Percentiles rank a stretch among this genome's conserved stretches.
Evolutionary conservation across 2,329 filamentous ascomycete genomes (phyloP).

Genomic region (Aspergillus texensis): DNA sequence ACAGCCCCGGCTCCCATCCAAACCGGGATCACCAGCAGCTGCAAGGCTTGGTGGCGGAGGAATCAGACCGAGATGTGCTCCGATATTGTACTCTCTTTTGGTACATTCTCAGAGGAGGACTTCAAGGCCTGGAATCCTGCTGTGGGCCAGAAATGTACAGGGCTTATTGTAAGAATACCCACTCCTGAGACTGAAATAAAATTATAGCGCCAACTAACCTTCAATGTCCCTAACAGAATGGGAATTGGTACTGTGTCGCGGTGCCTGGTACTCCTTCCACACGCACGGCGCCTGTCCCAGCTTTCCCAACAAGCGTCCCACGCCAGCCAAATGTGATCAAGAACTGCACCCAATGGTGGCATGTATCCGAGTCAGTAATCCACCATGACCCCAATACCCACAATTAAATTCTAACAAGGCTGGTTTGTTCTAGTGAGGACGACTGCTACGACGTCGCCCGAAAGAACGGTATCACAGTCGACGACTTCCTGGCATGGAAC

Average conservation of each 20-base stretch:
- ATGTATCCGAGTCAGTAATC: not conserved
- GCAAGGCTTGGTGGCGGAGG: constrained; percentile 5
- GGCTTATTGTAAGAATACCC: not conserved
- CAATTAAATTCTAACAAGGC: not conserved
- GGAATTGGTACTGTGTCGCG: constrained; percentile 9
- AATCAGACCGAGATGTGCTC: not conserved
- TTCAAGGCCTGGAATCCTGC: constrained; percentile 17
- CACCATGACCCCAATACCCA: too few species aligned
- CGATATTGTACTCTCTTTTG: not conserved
- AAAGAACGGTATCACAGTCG: not conserved
- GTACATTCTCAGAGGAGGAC: constrained; percentile 8
- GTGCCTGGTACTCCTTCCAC: constrained; percentile 9
- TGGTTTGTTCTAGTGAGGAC: not conserved
- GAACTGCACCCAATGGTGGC: not conserved
- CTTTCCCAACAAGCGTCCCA: not conserved
- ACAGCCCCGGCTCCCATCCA: not conserved
- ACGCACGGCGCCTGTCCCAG: not conserved
- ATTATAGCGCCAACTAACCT: not conserved
- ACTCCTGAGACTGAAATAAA: too few species aligned
- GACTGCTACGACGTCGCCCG: not conserved
- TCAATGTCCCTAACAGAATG: not conserved
- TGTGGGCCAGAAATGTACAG: not conserved
- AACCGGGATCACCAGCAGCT: not conserved
- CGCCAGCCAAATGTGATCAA: not conserved
- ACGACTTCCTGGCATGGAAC: not conserved